Evolutionary conservation across 257 asterid species (phyloP).

Genomic region (Solanum piurae): DNA sequence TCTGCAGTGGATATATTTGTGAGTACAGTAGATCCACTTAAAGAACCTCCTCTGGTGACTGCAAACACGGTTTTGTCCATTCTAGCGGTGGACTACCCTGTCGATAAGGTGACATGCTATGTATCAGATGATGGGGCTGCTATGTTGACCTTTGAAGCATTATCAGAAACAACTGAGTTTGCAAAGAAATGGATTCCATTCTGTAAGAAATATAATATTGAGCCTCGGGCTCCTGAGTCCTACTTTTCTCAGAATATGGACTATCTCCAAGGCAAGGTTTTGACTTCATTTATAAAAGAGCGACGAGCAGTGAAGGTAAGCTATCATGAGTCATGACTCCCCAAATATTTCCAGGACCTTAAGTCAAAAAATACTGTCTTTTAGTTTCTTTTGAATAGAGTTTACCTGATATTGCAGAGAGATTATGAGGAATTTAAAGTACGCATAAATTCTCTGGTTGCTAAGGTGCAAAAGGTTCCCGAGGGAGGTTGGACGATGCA

Average conservation of each 20-base stretch:
- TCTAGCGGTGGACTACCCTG: conserved; percentile 28
- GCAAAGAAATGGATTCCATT: conserved; percentile 28
- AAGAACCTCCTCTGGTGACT: conserved; percentile 25
- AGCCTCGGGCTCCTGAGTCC: conserved; percentile 30
- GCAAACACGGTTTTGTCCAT: conserved; percentile 27
- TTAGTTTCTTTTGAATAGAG: neutral
- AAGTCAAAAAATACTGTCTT: neutral
- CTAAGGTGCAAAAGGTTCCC: conserved; percentile 22
- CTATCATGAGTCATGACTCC: neutral
- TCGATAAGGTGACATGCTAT: conserved; percentile 21
- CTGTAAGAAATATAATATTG: conserved; percentile 19
- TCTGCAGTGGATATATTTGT: conserved; percentile 26
- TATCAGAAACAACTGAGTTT: conserved; percentile 21
- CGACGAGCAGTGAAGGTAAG: conserved; percentile 24
- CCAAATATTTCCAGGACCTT: neutral
- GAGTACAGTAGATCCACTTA: conserved; percentile 24
- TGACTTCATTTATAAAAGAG: conserved; percentile 21
- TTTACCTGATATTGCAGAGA: conserved; percentile 8
- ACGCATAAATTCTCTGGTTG: conserved; percentile 15
- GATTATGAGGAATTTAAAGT: conserved; percentile 29
- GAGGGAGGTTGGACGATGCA: conserved; percentile 32
- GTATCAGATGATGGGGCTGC: conserved; percentile 32
- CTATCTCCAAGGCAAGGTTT: conserved; percentile 20
- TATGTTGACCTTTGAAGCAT: conserved; percentile 23
- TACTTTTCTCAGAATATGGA: conserved; percentile 21